Conservation (phyloP, 1,284 basidiomycete species). For the Cutaneotrichosporon dermatis region DNA sequence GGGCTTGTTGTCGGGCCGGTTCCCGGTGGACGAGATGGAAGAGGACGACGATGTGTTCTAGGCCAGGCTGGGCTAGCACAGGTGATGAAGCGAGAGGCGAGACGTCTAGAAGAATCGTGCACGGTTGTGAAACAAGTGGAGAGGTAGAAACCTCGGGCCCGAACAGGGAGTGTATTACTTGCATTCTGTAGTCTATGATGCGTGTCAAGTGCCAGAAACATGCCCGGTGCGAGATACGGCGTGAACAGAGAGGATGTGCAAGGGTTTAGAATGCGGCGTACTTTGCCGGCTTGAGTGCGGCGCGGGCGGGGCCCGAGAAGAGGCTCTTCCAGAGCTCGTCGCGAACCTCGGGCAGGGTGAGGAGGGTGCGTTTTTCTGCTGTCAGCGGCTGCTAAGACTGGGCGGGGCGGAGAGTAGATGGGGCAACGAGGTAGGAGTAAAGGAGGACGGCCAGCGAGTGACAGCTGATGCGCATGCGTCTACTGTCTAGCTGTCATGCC, state of each 20-base stretch:
- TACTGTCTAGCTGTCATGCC: no score
- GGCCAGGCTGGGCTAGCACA: neutral
- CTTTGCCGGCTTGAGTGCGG: constrained; percentile 31
- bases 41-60: constrained; percentile 24
- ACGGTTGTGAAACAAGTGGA: no score
- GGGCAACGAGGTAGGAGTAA: no score
- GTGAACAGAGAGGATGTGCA: no score
- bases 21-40: constrained; percentile 1
- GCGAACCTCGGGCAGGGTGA: constrained; percentile 46
- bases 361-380: constrained; percentile 44
- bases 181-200: constrained; percentile 4
- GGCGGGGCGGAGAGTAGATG: no score
- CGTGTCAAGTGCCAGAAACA: no score
- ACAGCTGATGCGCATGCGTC: no score
- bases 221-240: neutral
- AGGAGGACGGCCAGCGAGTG: no score
- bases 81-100: no score
- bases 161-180: neutral
- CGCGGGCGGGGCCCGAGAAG: constrained; percentile 35
- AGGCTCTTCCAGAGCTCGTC: constrained; percentile 48
- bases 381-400: neutral
- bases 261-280: constrained; percentile 40
- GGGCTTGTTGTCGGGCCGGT: constrained; percentile 10
- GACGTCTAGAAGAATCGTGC: no score
- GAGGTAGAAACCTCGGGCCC: no score